Conservation (phyloP, 441 rosid species). For the Pelargonium cotyledonis region DNA sequence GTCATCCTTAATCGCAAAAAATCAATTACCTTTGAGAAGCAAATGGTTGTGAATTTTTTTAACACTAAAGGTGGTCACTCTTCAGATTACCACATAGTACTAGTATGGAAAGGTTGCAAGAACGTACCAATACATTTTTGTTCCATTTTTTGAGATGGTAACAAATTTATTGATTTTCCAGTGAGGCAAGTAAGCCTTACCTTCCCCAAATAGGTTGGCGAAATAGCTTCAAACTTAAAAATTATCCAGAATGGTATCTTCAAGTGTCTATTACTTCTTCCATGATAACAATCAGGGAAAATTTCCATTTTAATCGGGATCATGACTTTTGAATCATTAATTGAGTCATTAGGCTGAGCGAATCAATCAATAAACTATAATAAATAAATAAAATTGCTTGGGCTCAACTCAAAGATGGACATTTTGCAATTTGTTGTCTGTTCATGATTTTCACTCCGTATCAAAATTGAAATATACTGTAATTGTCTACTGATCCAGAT, state of each 20-base stretch:
- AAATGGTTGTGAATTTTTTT: too few relatives aligned
- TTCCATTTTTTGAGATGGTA: background rate
- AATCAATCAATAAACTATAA: too few relatives aligned
- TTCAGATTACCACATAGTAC: background rate
- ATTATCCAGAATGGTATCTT: background rate
- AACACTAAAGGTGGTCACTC: too few relatives aligned
- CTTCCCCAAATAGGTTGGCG: background rate
- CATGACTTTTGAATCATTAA: background rate
- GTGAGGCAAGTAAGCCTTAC: background rate
- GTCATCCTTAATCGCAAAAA: background rate
- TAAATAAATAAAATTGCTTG: background rate
- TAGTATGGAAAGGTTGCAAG: background rate
- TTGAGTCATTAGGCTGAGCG: background rate
- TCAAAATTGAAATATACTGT: too few relatives aligned
- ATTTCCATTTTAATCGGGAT: background rate
- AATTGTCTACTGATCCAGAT: too few relatives aligned
- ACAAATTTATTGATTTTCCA: background rate
- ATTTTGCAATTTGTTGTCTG: too few relatives aligned
- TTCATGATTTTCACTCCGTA: too few relatives aligned
- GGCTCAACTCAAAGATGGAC: background rate
- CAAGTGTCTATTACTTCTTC: background rate
- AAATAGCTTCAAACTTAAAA: background rate
- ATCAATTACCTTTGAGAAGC: background rate
- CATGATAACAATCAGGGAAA: background rate
- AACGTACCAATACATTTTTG: background rate